Base-by-base conservation (phyloP, 179 eudicot genomes). In the Actinidia polygama region DNA sequence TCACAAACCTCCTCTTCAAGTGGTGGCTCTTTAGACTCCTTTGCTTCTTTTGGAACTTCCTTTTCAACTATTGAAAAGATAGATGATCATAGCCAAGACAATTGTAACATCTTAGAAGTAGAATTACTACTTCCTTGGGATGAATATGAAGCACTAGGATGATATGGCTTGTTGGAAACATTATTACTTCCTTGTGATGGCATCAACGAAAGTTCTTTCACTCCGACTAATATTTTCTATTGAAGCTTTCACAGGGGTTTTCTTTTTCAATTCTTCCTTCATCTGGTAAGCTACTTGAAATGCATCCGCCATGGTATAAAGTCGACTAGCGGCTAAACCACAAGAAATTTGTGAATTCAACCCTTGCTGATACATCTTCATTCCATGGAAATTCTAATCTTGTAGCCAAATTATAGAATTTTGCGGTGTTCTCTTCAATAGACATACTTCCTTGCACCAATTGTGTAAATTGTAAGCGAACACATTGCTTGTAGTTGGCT, bases 241-340 rank as follows among this genome's bases (percentile, higher is more conserved):
- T n/a, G 18, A 19, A 40, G 54, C 54, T n/a, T 12, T 19, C 26
- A 44, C 9, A 6, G 26, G 2, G 26, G 54, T 77, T 16, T 61
- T 77, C 69, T 58, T 76, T 58, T 36, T 58, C 23, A 36, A 36
- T 4, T 77, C 69, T 30, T 77, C 80, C 5, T 59, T 36, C 69
- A 59, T 57, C 16, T 77, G 49, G 80, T 40, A 40, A 1, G 69
- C 69, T n/a, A 59, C 50, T 77, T 58, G 53, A 46, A 75, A 40
- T 0, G 23, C 49, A 40, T 40, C 69, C 10, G 53, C 23, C 66
- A 40, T 30, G 55, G 66, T 8, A 40, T 55, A 58, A 59, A 57
- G 51, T 58, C 30, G 50, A 76, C 68, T 76, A 12, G 69, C 15
- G 19, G 46, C 46, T 30, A 26, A 67, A 10, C 16, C 50, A 12